Evolutionary conservation across 768 basidiomycete species (phyloP).

Genomic region (Zangia roseola): DNA sequence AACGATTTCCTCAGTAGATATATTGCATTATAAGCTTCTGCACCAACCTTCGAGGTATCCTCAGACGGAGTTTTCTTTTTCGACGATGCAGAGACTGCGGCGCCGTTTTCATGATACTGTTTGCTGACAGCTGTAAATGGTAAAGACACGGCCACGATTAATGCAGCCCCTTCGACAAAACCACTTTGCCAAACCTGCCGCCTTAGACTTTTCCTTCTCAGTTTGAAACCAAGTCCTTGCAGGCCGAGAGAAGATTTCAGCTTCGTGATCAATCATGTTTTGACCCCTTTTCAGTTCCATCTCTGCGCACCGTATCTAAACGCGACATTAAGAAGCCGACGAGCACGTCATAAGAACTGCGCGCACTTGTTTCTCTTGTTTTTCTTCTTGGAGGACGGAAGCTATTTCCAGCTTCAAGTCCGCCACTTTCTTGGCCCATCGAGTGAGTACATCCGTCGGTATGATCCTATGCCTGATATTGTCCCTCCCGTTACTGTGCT

Average conservation of each 20-base stretch:
- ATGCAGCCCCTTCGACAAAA: background rate
- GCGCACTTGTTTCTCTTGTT: conserved; percentile 87
- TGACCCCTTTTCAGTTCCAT: conserved; percentile 95
- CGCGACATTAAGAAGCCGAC: conserved; percentile 9
- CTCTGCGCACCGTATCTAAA: conserved; percentile 82
- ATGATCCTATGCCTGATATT: conserved; percentile 88
- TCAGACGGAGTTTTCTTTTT: conserved; percentile 35
- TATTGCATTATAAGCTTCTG: background rate
- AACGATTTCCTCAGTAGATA: conserved; percentile 4
- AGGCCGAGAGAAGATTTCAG: conserved; percentile 89
- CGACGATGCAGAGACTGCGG: conserved; percentile 36
- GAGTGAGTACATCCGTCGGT: conserved; percentile 68
- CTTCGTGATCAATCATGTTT: conserved; percentile 92
- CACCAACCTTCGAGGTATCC: conserved; percentile 42
- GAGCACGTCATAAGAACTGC: background rate
- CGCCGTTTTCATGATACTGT: conserved; percentile 63
- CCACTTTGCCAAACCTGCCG: conserved; percentile 58
- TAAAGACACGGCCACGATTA: background rate
- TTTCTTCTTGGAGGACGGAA: conserved; percentile 84
- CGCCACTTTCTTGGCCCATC: conserved; percentile 69
- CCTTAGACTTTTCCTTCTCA: conserved; percentile 73
- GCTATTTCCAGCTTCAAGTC: conserved; percentile 73
- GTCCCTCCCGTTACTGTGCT: conserved; percentile 75
- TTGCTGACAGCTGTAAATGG: conserved; percentile 65
- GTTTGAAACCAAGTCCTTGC: conserved; percentile 99